phyloP scores from a whole-genome alignment of 805 yeast genomes.

The Candida pseudofarinosa region DNA sequence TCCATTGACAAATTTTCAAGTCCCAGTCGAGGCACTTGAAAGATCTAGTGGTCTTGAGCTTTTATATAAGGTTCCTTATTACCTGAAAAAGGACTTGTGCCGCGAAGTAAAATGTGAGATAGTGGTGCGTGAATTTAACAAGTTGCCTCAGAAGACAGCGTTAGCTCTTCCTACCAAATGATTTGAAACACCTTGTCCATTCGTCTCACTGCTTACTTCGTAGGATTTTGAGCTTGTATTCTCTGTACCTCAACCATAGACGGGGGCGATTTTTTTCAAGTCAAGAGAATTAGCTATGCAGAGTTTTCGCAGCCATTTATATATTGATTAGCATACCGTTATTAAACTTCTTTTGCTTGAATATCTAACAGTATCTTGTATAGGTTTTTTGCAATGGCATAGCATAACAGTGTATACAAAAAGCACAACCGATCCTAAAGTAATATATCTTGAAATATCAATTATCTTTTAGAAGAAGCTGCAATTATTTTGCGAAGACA shows the following conservation, averaged over 20 bases:
- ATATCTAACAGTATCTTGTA: too few species aligned
- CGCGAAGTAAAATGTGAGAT: conserved; percentile 75
- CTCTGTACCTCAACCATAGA: too few species aligned
- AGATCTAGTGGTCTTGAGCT: conserved; percentile 82
- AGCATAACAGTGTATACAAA: not conserved
- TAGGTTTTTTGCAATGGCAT: not conserved
- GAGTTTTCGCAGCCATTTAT: not conserved
- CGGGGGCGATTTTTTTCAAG: too few species aligned
- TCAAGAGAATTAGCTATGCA: not conserved
- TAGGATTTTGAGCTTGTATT: too few species aligned
- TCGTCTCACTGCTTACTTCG: too few species aligned
- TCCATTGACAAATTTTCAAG: conserved; percentile 73
- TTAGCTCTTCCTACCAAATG: not conserved
- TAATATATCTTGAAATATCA: too few species aligned
- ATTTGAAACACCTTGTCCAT: too few species aligned
- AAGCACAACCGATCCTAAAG: too few species aligned
- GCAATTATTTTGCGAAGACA: too few species aligned
- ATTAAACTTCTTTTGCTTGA: too few species aligned
- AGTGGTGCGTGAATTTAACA: conserved; percentile 73
- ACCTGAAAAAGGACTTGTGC: conserved; percentile 62
- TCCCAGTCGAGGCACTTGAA: conserved; percentile 87
- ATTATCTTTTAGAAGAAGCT: too few species aligned
- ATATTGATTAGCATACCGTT: not conserved
- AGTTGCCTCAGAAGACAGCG: conserved; percentile 13
- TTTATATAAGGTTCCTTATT: conserved; percentile 59